phyloP scores from a whole-genome alignment of 163 green algal genomes.

The Scenedesmus sp. region DNA sequence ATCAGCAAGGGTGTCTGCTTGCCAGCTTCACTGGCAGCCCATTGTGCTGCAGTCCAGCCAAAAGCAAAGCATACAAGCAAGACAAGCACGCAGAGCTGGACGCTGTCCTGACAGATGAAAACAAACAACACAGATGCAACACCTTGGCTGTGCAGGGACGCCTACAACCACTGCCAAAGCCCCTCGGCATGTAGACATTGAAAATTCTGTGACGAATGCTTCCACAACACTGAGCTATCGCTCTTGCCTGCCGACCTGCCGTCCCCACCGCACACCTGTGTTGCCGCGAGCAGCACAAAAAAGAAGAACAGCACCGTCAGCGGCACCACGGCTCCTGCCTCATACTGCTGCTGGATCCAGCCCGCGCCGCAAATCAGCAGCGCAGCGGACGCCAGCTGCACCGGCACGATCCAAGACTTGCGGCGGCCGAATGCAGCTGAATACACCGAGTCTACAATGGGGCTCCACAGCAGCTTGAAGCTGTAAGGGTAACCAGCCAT shows the following conservation, averaged over 20 bases:
- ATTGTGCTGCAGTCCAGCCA: no score
- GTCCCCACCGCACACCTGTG: conserved; percentile 65
- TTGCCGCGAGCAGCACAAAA: conserved; percentile 93
- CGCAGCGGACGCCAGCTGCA: conserved; percentile 68
- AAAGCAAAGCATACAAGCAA: no score
- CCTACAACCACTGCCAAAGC: no score
- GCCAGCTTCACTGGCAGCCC: no score
- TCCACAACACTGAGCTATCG: not conserved
- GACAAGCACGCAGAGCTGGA: no score
- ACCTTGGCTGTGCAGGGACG: no score
- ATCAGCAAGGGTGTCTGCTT: not conserved
- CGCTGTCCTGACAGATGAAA: no score
- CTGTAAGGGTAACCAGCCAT: conserved; percentile 94
- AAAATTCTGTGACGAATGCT: not conserved
- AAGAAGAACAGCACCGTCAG: conserved; percentile 92
- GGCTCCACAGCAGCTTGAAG: conserved; percentile 97
- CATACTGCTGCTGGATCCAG: conserved; percentile 69
- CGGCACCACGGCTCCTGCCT: conserved; percentile 72
- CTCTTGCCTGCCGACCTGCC: not conserved
- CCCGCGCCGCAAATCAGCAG: conserved; percentile 70
- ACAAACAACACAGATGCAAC: no score
- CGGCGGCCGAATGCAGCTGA: conserved; percentile 73
- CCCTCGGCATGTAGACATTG: no score
- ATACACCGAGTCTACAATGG: conserved; percentile 93
- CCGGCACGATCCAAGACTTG: conserved; percentile 94